These are phyloP conservation scores for Lipomyces orientalis DNA, from an alignment of 805 yeast genomes.

Conservation along the genomic window DNA sequence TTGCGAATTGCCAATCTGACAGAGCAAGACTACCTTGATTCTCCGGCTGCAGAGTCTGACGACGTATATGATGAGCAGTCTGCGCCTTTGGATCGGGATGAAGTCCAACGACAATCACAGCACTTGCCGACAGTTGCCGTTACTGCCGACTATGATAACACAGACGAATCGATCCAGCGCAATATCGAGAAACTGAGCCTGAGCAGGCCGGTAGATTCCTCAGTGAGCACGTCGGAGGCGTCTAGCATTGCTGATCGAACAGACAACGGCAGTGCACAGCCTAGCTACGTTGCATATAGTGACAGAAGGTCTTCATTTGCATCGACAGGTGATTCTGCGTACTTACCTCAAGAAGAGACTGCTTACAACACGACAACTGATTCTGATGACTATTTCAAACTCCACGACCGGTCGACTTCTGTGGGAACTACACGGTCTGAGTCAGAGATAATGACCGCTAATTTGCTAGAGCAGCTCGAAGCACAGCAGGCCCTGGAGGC, in stretches of 20 bases:
- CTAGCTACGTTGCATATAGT: neutral
- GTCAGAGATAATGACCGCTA: slow-evolving; percentile 26
- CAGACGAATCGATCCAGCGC: slow-evolving; percentile 18
- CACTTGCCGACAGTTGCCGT: neutral
- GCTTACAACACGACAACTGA: neutral
- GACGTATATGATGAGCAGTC: slow-evolving; percentile 5
- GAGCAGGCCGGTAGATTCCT: slow-evolving; percentile 27
- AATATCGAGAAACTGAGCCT: slow-evolving; percentile 20
- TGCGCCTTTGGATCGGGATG: slow-evolving; percentile 11
- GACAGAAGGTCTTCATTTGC: slow-evolving; percentile 14
- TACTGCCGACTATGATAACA: neutral
- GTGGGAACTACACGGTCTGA: slow-evolving; percentile 20
- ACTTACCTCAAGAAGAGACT: neutral
- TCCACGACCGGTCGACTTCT: slow-evolving; percentile 24
- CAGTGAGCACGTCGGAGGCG: slow-evolving; percentile 25
- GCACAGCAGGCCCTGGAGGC: slow-evolving; percentile 12
- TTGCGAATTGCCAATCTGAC: neutral
- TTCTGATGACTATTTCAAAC: neutral
- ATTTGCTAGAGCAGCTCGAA: slow-evolving; percentile 19
- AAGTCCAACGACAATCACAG: slow-evolving; percentile 10
- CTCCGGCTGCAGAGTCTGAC: slow-evolving; percentile 5
- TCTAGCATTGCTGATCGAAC: slow-evolving; percentile 18
- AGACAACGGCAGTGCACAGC: neutral
- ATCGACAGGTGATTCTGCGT: slow-evolving; percentile 6
- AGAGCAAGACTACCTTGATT: neutral